Conservation (phyloP, 106 monocot species). For the Dactylorhiza incarnata region DNA sequence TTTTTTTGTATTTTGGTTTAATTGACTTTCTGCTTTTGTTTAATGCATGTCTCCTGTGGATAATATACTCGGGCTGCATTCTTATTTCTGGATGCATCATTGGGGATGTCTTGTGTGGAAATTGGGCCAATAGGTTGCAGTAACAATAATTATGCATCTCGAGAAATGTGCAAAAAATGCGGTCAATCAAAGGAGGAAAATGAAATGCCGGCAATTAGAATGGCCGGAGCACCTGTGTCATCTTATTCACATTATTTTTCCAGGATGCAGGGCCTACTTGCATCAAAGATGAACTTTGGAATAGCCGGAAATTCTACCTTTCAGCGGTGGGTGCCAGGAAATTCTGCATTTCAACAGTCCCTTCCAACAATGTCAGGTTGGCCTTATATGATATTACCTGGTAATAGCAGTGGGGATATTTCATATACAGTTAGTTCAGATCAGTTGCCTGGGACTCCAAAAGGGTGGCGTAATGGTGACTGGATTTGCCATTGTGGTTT, state of each 20-base stretch:
- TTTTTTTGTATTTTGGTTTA: background rate
- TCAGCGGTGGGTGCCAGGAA: conserved; percentile 36
- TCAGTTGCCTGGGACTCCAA: conserved; percentile 40
- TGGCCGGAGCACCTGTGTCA: conserved; percentile 49
- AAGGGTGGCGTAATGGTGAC: conserved; percentile 87
- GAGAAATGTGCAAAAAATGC: conserved; percentile 96
- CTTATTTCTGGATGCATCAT: conserved; percentile 16
- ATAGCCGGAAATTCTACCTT: conserved; percentile 32
- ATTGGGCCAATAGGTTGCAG: conserved; percentile 84
- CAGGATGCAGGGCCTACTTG: conserved; percentile 44
- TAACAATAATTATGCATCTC: conserved; percentile 99
- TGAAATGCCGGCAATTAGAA: conserved; percentile 67
- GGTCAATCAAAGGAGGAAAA: conserved; percentile 89
- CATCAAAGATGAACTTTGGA: conserved; percentile 60
- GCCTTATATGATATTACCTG: conserved; percentile 38
- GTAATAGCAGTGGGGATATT: conserved; percentile 21
- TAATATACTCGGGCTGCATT: conserved; percentile 14
- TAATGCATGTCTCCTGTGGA: conserved; percentile 24
- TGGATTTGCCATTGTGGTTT: conserved; percentile 97
- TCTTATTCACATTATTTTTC: conserved; percentile 74
- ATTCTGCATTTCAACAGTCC: conserved; percentile 39
- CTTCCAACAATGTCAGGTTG: conserved; percentile 38
- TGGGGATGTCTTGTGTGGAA: conserved; percentile 19
- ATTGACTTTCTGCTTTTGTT: conserved; percentile 24
- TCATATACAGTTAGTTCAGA: conserved; percentile 23